phyloP scores from a whole-genome alignment of 2,329 filamentous ascomycete species.

The Coniella lustricola region DNA sequence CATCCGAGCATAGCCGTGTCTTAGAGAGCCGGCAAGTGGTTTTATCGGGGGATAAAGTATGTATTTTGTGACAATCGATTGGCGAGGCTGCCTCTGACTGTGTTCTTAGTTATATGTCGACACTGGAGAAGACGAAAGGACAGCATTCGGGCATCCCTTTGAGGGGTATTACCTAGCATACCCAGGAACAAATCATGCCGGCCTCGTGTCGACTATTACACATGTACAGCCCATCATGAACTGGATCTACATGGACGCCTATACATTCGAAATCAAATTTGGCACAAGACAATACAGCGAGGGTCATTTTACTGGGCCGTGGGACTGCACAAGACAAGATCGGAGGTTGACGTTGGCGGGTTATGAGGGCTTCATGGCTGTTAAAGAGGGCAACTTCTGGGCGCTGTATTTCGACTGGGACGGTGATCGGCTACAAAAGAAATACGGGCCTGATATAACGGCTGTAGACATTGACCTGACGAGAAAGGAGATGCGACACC shows the following conservation, averaged over 20 bases:
- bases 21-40: constrained; percentile 38
- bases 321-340: constrained; percentile 46
- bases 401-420: constrained; percentile 41
- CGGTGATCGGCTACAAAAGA: constrained; percentile 36
- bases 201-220: constrained; percentile 41
- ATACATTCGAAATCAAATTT: constrained; percentile 40
- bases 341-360: constrained; percentile 41
- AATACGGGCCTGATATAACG: constrained; percentile 38
- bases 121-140: constrained; percentile 25
- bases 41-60: constrained; percentile 36
- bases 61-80: too few relatives aligned
- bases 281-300: constrained; percentile 36
- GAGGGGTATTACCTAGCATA: constrained; percentile 52
- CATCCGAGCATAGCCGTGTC: constrained; percentile 33
- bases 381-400: constrained; percentile 38
- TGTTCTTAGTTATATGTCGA: constrained; percentile 37
- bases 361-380: constrained; percentile 44
- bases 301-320: constrained; percentile 37
- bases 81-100: too few relatives aligned
- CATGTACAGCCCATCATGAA: constrained; percentile 41
- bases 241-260: constrained; percentile 41
- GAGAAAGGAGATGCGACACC: constrained; percentile 36
- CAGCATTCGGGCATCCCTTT: constrained; percentile 40
- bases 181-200: constrained; percentile 39
- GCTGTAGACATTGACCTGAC: constrained; percentile 50